Conservation (phyloP, 2,329 filamentous ascomycete species). For the Parastagonospora avenae region DNA sequence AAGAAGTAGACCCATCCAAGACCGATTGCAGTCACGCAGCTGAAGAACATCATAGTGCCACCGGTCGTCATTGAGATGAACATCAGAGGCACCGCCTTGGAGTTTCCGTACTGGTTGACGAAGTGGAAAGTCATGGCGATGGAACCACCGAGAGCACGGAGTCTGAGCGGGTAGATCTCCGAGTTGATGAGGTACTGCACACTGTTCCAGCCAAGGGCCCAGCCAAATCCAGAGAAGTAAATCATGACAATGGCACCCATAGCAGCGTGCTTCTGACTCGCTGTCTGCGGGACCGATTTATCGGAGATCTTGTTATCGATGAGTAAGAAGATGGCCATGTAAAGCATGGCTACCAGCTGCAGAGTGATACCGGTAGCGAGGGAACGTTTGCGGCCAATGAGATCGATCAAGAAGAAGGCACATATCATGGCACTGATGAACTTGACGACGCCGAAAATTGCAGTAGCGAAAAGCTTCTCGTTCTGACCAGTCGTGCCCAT, state of each 20-base stretch:
- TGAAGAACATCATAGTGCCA: slow-evolving; percentile 81
- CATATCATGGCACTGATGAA: slow-evolving; percentile 69
- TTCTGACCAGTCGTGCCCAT: slow-evolving; percentile 68
- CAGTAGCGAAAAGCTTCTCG: slow-evolving; percentile 74
- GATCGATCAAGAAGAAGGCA: slow-evolving; percentile 79
- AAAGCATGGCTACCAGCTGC: slow-evolving; percentile 59
- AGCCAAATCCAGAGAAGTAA: slow-evolving; percentile 52
- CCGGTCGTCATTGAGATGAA: slow-evolving; percentile 64
- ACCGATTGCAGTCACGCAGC: slow-evolving; percentile 69
- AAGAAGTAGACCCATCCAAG: slow-evolving; percentile 73
- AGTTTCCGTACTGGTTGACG: slow-evolving; percentile 78
- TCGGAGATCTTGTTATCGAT: slow-evolving; percentile 63
- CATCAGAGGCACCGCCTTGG: slow-evolving; percentile 74
- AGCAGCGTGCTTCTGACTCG: slow-evolving; percentile 60
- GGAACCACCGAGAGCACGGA: slow-evolving; percentile 72
- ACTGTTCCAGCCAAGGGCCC: slow-evolving; percentile 65
- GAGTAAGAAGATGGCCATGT: slow-evolving; percentile 61
- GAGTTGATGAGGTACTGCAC: slow-evolving; percentile 81
- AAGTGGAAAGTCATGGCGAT: slow-evolving; percentile 81
- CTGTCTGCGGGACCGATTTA: slow-evolving; percentile 55
- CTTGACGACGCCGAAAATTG: slow-evolving; percentile 77
- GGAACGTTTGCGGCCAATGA: slow-evolving; percentile 72
- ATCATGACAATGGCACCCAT: slow-evolving; percentile 72
- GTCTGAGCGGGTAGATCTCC: slow-evolving; percentile 76
- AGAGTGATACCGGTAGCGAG: slow-evolving; percentile 55